Evolutionary conservation across 2,329 filamentous ascomycete genomes (phyloP).

Genomic region (Nothophaeocryptopus gaeumannii): DNA sequence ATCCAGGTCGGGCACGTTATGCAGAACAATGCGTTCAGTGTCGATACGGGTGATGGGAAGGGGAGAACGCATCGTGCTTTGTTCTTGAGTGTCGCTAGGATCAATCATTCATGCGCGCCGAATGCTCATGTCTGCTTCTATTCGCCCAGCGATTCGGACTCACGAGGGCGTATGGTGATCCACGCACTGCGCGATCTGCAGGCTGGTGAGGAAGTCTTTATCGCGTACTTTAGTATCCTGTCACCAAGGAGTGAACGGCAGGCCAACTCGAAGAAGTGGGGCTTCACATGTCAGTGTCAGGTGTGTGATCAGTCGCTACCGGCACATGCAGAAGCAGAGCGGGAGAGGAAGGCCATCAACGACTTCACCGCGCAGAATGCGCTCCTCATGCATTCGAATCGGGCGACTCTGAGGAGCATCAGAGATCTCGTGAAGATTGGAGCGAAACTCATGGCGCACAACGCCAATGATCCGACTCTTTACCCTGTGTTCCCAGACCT

Average conservation of each 20-base stretch:
- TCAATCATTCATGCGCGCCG: constrained; percentile 26
- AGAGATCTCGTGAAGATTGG: constrained; percentile 11
- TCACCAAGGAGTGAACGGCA: constrained; percentile 20
- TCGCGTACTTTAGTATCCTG: constrained; percentile 26
- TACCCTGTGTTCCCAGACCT: constrained; percentile 22
- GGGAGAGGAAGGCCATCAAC: constrained; percentile 7
- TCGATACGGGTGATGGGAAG: constrained; percentile 19
- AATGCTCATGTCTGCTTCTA: constrained; percentile 28
- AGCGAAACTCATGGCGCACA: neutral
- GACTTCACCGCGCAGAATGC: constrained; percentile 15
- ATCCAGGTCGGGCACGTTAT: constrained; percentile 23
- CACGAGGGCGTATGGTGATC: constrained; percentile 19
- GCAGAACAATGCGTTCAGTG: constrained; percentile 28
- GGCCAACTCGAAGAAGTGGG: constrained; percentile 22
- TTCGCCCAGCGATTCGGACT: neutral
- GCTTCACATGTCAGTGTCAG: constrained; percentile 22
- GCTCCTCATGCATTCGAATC: constrained; percentile 5
- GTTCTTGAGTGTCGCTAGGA: constrained; percentile 21
- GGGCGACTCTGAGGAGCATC: constrained; percentile 10
- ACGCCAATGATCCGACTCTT: constrained; percentile 5
- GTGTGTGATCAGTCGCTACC: constrained; percentile 13
- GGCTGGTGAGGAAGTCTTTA: constrained; percentile 21
- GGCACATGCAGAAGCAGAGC: constrained; percentile 6
- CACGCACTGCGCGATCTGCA: constrained; percentile 18
- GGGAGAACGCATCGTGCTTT: constrained; percentile 22